A percentile compares a stretch with the other conserved stretches of the same genome.
phyloP scores from a whole-genome alignment of 208 protist species.

The Porcisia hertigi region DNA sequence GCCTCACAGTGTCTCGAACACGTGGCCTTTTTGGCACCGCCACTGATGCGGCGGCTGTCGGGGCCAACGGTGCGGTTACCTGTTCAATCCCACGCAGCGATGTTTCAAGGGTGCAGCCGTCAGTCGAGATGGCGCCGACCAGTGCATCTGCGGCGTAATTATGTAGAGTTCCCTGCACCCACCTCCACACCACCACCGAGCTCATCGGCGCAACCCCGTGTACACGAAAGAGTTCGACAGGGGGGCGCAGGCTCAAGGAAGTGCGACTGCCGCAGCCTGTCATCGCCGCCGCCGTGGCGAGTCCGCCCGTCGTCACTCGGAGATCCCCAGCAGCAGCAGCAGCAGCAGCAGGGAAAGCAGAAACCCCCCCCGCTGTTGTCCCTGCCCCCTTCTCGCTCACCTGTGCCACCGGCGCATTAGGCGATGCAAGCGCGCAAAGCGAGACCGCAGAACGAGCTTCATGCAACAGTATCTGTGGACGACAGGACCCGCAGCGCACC shows the following conservation, averaged over 20 bases:
- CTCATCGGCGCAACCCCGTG: not conserved
- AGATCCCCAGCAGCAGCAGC: not conserved
- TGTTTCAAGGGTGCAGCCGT: not conserved
- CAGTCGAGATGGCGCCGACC: not conserved
- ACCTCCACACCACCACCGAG: not conserved
- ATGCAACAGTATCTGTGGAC: not conserved
- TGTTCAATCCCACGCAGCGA: not conserved
- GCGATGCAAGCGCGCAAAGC: not conserved
- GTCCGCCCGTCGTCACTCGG: not conserved
- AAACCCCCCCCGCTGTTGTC: not conserved
- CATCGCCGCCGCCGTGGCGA: not conserved
- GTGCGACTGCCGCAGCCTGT: not conserved
- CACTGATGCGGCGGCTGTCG: not conserved
- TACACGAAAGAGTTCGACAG: not conserved
- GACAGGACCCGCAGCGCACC: not conserved
- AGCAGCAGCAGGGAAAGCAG: not conserved
- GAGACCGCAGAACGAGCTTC: not conserved
- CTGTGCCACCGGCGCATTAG: not conserved
- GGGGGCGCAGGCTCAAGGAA: not conserved
- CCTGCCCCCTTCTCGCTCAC: not conserved
- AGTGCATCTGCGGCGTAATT: conserved; percentile 25
- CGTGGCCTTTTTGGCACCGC: not conserved
- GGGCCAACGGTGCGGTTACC: not conserved
- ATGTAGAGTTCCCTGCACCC: conserved; percentile 21
- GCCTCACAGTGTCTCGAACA: not conserved